Evolutionary conservation across 768 basidiomycete genomes (phyloP), one percentile per base, ranked within the genome.

Genomic region (Polyporus arcularius): DNA sequence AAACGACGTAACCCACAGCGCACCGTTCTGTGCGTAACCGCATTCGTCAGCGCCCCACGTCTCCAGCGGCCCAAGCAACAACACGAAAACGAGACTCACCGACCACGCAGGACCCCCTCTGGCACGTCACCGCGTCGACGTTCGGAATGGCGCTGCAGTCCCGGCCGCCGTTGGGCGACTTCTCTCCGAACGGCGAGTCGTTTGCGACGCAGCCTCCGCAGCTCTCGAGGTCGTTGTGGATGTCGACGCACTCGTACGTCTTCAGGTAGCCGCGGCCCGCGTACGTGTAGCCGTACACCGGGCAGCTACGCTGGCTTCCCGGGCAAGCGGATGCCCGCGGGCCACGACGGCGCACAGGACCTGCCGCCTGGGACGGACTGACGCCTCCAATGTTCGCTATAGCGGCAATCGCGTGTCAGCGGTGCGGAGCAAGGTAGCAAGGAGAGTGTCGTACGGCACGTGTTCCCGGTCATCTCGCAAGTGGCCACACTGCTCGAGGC

Each of bases 121-220:
- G 57, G 68, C 79, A 80, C 11, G 68, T 63, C 26, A 81, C 77
- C 7, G 69, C 57, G 53, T 74, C 72, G 15, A 77, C 77, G 51
- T 76, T 67, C 18, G 77, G 74, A 59, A 80, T 80, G 10, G 70
- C 68, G 52, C 77, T 79, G 68, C 81, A 82, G 67, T 81, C 80
- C 45, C 77, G 64, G 2, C 79, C 80, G 9, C 70, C 71, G 16
- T 68, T 72, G 16, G 55, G 57, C 45, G 65, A 67, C 15, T 46
- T 57, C 53, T 65, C 58, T 9, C 70, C 67, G 48, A 55, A 46
- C 55, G 53, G 62, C 52, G 65, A 67, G 51, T 63, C 62, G 45
- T 55, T 56, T 48, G 45, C 39, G 16, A 67, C 68, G 59, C 68
- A 69, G 14, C 66, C 68, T 21, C 68, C 68, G 62, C 68, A 69